phyloP scores from a whole-genome alignment of 768 basidiomycete species.

The Lactarius indigo region DNA sequence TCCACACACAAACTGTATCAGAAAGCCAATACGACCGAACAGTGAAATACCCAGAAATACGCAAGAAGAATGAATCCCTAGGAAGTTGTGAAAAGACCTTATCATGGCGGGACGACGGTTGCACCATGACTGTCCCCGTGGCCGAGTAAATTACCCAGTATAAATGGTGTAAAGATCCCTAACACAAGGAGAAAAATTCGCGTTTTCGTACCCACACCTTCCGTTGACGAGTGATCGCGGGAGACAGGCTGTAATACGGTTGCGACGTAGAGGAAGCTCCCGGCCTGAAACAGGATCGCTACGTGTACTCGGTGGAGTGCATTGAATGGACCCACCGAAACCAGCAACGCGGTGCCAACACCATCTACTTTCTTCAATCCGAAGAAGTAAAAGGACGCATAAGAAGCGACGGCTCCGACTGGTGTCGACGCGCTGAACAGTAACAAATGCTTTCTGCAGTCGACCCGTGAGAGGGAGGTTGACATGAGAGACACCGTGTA shows the following conservation, averaged over 20 bases:
- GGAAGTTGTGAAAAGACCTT: not conserved
- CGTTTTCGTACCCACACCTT: conserved; percentile 16
- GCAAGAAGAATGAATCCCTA: not conserved
- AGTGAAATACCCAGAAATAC: not conserved
- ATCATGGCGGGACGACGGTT: not conserved
- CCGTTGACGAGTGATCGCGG: conserved; percentile 22
- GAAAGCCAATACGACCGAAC: not conserved
- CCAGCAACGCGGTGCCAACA: conserved; percentile 74
- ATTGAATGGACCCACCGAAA: conserved; percentile 55
- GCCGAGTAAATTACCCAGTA: conserved; percentile 19
- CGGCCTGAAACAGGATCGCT: conserved; percentile 52
- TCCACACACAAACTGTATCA: not conserved
- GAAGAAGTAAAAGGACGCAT: conserved; percentile 55
- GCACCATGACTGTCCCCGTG: conserved; percentile 17
- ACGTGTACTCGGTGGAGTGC: not conserved
- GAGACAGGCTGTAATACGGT: conserved; percentile 82
- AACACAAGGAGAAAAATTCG: conserved; percentile 19
- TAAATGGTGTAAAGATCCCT: conserved; percentile 22
- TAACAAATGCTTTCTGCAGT: conserved; percentile 71
- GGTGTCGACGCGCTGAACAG: conserved; percentile 86
- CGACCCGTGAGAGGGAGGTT: conserved; percentile 58
- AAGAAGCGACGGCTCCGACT: conserved; percentile 73
- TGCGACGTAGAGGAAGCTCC: conserved; percentile 92
- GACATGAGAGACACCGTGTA: conserved; percentile 83
- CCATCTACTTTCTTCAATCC: conserved; percentile 47